Percentiles rank a stretch among this genome's conserved stretches.
phyloP scores from a whole-genome alignment of 768 basidiomycete genomes.

The Tricholomella constricta region DNA sequence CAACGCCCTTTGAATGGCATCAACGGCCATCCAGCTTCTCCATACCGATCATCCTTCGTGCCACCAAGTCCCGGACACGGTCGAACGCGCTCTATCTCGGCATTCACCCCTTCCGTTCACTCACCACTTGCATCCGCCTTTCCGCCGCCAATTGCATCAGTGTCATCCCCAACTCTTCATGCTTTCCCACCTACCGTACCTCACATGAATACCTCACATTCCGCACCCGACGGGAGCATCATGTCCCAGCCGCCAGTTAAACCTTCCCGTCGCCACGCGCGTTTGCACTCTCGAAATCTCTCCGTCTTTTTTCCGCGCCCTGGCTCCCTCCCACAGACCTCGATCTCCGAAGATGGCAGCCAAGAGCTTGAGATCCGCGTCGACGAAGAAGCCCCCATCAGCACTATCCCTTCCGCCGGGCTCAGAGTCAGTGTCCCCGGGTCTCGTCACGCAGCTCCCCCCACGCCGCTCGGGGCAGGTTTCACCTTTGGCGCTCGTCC shows the following conservation, averaged over 20 bases:
- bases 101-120: constrained; percentile 49
- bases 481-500: constrained; percentile 70
- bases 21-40: constrained; percentile 26
- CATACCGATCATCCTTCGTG: constrained; percentile 34
- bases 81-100: constrained; percentile 52
- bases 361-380: constrained; percentile 50
- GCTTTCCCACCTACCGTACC: constrained; percentile 15
- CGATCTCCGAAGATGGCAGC: constrained; percentile 69
- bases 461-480: constrained; percentile 47
- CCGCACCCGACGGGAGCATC: constrained; percentile 26
- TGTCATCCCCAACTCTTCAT: constrained; percentile 18
- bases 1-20: constrained; percentile 12
- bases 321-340: constrained; percentile 55
- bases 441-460: constrained; percentile 34
- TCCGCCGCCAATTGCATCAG: constrained; percentile 19
- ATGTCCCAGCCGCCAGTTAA: neutral
- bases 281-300: constrained; percentile 88
- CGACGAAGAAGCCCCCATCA: constrained; percentile 50
- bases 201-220: constrained; percentile 17
- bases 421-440: constrained; percentile 43
- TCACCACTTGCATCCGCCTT: constrained; percentile 49
- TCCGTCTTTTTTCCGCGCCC: constrained; percentile 91
- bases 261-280: constrained; percentile 49
- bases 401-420: constrained; percentile 46
- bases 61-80: constrained; percentile 34